Conservation (phyloP, 2,329 filamentous ascomycete species). For the Teratosphaeria nubilosa region DNA sequence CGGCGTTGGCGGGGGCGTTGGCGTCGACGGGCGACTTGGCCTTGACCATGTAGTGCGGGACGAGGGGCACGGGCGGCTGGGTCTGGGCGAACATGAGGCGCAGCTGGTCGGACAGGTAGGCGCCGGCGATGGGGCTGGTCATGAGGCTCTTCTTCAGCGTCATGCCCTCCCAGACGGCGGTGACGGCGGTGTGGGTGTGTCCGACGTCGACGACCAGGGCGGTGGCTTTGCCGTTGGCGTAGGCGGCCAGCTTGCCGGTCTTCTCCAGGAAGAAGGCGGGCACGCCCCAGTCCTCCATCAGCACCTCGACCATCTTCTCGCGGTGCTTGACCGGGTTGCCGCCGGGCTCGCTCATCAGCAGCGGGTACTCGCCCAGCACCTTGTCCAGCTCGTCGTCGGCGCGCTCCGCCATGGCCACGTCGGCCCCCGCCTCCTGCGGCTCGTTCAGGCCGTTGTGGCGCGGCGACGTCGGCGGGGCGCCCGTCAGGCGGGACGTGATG, state of each 20-base stretch:
- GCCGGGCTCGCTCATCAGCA: conserved; percentile 86
- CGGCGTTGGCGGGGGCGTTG: conserved; percentile 65
- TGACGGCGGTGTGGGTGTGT: conserved; percentile 77
- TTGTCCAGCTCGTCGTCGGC: conserved; percentile 58
- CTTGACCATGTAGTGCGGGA: conserved; percentile 78
- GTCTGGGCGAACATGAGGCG: conserved; percentile 63
- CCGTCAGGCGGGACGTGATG: conserved; percentile 79
- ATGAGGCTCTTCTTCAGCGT: conserved; percentile 78
- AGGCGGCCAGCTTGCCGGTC: conserved; percentile 79
- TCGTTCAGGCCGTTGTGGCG: conserved; percentile 73
- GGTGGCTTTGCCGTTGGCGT: conserved; percentile 85
- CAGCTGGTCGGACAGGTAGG: conserved; percentile 84
- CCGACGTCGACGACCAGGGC: conserved; percentile 89
- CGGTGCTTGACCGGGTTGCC: conserved; percentile 84
- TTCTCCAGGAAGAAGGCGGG: conserved; percentile 90
- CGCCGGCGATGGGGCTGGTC: conserved; percentile 73
- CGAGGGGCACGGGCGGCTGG: conserved; percentile 61
- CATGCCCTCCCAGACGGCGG: conserved; percentile 88
- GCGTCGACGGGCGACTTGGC: conserved; percentile 85
- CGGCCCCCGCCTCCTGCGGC: too few relatives aligned
- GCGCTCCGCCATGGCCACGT: conserved; percentile 46
- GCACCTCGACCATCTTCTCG: conserved; percentile 90
- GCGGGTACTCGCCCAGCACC: conserved; percentile 75
- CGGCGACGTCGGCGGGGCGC: conserved; percentile 58
- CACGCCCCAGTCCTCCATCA: conserved; percentile 93